Evolutionary conservation across 164 flowering plant genomes (phyloP).

Genomic region (Vitis cinerea): DNA sequence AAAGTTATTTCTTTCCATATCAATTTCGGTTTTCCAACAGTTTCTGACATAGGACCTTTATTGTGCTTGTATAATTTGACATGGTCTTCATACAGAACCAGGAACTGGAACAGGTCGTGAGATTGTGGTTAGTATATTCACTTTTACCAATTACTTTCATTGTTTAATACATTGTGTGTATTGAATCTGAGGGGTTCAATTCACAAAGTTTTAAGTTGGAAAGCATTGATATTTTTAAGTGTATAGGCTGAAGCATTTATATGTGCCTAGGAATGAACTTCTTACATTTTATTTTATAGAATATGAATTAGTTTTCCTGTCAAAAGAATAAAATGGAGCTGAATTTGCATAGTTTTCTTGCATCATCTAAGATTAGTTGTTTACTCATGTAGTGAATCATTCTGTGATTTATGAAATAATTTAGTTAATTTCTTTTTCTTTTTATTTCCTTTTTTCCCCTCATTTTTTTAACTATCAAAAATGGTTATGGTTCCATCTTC

Average conservation of each 20-base stretch:
- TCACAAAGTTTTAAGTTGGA: not conserved
- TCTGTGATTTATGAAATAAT: not conserved
- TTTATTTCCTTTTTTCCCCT: not conserved
- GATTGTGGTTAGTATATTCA: constrained; percentile 57
- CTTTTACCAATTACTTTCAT: not conserved
- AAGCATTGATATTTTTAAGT: not conserved
- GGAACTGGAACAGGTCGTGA: constrained; percentile 70
- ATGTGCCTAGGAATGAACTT: not conserved
- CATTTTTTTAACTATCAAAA: too few relatives aligned
- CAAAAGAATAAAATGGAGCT: too few relatives aligned
- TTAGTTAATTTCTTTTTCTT: not conserved
- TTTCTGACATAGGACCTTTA: not conserved
- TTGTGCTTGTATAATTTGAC: not conserved
- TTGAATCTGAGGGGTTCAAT: not conserved
- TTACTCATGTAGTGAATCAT: not conserved
- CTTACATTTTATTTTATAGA: not conserved
- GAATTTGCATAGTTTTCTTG: not conserved
- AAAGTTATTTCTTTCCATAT: too few relatives aligned
- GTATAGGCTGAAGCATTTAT: not conserved
- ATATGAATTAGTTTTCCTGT: not conserved
- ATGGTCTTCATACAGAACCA: constrained; percentile 47
- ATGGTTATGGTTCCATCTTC: too few relatives aligned
- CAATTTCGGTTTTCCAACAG: too few relatives aligned
- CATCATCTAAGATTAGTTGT: not conserved
- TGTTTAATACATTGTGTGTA: not conserved